These are phyloP conservation scores for Dothideomycetes sp. DNA, from an alignment of 2,329 filamentous ascomycete species.

Conservation along the genomic window DNA sequence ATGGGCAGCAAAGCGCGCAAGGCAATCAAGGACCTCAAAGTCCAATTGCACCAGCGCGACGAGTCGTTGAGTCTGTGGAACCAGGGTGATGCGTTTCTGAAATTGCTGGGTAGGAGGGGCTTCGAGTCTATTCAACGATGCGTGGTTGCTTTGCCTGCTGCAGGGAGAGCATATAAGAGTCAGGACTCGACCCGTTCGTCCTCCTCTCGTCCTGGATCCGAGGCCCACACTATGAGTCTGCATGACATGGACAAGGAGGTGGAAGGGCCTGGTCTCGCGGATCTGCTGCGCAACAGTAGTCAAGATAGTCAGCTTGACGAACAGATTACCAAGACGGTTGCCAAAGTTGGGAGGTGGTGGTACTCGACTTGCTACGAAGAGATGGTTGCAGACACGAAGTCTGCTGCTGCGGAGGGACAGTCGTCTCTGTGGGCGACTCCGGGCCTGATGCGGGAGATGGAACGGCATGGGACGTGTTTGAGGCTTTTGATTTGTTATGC, in stretches of 20 bases:
- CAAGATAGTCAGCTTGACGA: conserved; percentile 42
- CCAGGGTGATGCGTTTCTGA: conserved; percentile 46
- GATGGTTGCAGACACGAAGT: conserved; percentile 37
- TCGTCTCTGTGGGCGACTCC: conserved; percentile 59
- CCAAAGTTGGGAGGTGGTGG: conserved; percentile 91
- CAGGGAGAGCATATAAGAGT: conserved; percentile 32
- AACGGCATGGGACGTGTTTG: conserved; percentile 75
- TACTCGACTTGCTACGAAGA: conserved; percentile 86
- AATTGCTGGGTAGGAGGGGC: conserved; percentile 55
- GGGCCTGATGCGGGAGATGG: conserved; percentile 69
- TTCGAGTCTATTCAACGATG: conserved; percentile 66
- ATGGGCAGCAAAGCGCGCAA: conserved; percentile 64
- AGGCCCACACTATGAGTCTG: conserved; percentile 1
- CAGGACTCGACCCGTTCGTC: conserved; percentile 19
- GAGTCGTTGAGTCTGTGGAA: conserved; percentile 49
- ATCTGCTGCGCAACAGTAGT: conserved; percentile 21
- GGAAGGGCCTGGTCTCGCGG: background rate
- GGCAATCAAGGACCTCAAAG: conserved; percentile 60
- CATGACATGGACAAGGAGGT: conserved; percentile 1
- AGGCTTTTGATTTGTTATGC: conserved; percentile 87
- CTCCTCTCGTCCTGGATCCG: conserved; percentile 11
- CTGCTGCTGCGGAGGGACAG: conserved; percentile 34
- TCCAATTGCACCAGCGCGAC: conserved; percentile 52
- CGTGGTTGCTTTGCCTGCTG: conserved; percentile 66
- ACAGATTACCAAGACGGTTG: conserved; percentile 83